Percentiles rank a stretch among this genome's conserved stretches.
These are phyloP conservation scores for Lophium mytilinum DNA, from an alignment of 495 filamentous ascomycete species.

Conservation along the genomic window DNA sequence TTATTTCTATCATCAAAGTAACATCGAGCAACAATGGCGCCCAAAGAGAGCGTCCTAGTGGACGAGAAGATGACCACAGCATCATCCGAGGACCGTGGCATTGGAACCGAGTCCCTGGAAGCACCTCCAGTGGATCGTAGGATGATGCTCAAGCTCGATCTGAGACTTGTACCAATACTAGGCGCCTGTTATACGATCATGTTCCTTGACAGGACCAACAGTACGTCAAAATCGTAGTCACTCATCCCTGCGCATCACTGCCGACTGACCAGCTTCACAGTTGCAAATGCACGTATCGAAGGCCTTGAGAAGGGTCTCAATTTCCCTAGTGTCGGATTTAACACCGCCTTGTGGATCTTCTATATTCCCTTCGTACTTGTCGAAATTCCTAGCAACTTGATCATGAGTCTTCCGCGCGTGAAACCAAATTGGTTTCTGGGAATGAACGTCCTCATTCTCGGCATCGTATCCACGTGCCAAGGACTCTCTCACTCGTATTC, in stretches of 20 bases:
- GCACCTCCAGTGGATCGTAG: no score
- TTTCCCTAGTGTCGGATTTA: conserved; percentile 16
- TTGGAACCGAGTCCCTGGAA: no score
- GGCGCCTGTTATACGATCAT: conserved; percentile 18
- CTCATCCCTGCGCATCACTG: neutral
- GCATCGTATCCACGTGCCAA: conserved; percentile 18
- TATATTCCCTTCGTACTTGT: conserved; percentile 21
- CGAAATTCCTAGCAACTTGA: conserved; percentile 21
- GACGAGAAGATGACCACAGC: no score
- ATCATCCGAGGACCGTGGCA: no score
- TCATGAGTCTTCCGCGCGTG: conserved; percentile 19
- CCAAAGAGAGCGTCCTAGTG: no score
- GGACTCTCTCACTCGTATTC: conserved; percentile 13
- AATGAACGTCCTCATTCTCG: conserved; percentile 17
- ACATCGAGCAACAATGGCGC: no score
- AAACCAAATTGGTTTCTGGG: conserved; percentile 19
- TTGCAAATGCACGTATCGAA: conserved; percentile 24
- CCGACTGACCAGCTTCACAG: conserved; percentile 4
- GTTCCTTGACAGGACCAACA: conserved; percentile 23
- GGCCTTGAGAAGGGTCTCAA: conserved; percentile 17
- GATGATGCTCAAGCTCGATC: conserved; percentile 7
- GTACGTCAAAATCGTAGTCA: neutral
- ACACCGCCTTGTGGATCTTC: conserved; percentile 21
- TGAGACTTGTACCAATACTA: conserved; percentile 15
- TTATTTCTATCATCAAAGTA: no score